Evolutionary conservation across 169 alveolate genomes (phyloP).

Genomic region (Plasmodium coatneyi): DNA sequence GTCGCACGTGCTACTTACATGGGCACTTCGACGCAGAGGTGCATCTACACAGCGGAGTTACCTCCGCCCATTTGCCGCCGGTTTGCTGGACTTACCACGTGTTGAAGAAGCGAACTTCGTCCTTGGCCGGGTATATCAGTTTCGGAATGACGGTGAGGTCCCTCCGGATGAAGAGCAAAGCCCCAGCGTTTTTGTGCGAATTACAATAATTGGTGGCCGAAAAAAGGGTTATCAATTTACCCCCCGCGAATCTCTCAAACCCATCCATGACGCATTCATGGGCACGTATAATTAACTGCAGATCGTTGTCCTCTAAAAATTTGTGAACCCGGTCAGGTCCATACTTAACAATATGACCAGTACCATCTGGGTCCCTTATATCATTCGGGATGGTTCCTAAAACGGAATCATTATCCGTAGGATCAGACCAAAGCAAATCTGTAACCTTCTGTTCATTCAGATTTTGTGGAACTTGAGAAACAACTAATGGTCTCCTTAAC

Average conservation of each 20-base stretch:
- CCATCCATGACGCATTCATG: constrained; percentile 99
- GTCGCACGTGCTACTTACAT: background rate
- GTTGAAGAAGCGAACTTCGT: constrained; percentile 77
- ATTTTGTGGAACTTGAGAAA: constrained; percentile 93
- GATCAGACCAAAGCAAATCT: constrained; percentile 95
- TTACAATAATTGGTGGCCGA: constrained; percentile 99
- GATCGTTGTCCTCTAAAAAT: constrained; percentile 89
- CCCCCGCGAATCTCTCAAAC: constrained; percentile 99
- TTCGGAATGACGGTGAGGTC: constrained; percentile 98
- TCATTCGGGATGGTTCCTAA: constrained; percentile 98
- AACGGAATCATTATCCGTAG: constrained; percentile 98
- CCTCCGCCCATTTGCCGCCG: background rate
- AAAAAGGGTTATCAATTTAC: constrained; percentile 97
- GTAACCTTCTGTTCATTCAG: constrained; percentile 88
- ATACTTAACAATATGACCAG: constrained; percentile 98
- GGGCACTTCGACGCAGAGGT: background rate
- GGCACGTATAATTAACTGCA: constrained; percentile 93
- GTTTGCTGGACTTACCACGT: constrained; percentile 38
- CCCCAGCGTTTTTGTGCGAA: constrained; percentile 99
- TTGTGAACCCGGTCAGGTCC: constrained; percentile 96
- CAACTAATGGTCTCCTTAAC: constrained; percentile 95
- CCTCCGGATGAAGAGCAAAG: constrained; percentile 96
- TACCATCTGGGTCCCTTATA: constrained; percentile 98
- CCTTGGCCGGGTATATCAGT: constrained; percentile 95
- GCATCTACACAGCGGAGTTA: background rate